phyloP scores from a whole-genome alignment of 2,329 filamentous ascomycete genomes.

The Calonectria crousiana region DNA sequence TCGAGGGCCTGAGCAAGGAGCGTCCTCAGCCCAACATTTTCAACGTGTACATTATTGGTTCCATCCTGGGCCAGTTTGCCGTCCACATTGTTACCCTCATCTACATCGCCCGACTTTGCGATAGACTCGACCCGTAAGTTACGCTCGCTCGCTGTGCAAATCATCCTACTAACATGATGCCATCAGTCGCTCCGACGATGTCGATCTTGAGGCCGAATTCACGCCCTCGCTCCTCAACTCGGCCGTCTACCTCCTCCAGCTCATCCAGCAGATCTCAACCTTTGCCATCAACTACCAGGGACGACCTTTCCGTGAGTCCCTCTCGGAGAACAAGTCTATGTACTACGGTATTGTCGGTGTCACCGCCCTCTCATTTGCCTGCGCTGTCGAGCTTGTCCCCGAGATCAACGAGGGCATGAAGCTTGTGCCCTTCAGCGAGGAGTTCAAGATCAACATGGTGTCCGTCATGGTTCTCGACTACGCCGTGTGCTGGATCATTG shows the following conservation, averaged over 20 bases:
- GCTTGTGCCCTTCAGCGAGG: constrained; percentile 87
- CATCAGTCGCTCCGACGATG: constrained; percentile 64
- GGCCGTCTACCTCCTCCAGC: constrained; percentile 94
- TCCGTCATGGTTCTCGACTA: constrained; percentile 90
- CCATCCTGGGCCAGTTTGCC: constrained; percentile 95
- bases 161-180: constrained; percentile 39
- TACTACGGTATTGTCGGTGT: constrained; percentile 96
- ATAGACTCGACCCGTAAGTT: constrained; percentile 85
- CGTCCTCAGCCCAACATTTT: constrained; percentile 98
- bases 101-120: constrained; percentile 92
- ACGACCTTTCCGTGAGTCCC: constrained; percentile 94
- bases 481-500: constrained; percentile 86
- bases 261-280: constrained; percentile 98
- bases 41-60: constrained; percentile 98
- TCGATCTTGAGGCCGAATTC: constrained; percentile 97
- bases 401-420: constrained; percentile 95
- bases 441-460: constrained; percentile 92
- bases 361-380: constrained; percentile 90
- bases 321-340: constrained; percentile 97
- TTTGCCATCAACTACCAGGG: constrained; percentile 99
- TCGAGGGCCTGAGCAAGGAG: constrained; percentile 96
- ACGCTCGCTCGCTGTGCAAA: background rate
- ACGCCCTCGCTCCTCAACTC: constrained; percentile 94
- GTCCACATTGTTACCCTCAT: constrained; percentile 95
- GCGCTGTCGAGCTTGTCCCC: constrained; percentile 93